Conservation (phyloP, 306 rosid species). For the Glycine tomentella region DNA sequence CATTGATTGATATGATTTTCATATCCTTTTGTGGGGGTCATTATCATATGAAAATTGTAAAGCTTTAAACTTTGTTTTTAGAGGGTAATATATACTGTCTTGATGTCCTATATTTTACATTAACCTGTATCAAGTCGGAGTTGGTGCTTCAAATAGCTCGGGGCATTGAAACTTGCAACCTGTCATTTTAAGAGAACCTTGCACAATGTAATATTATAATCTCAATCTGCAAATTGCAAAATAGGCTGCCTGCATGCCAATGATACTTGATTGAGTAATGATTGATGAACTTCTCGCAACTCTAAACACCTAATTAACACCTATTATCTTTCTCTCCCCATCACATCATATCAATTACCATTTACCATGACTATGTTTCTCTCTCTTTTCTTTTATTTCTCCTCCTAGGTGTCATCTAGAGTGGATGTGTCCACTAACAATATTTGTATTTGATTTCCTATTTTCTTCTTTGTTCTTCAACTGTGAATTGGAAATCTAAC, state of each 20-base stretch:
- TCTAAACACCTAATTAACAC: no score
- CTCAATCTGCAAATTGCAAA: neutral
- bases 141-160: neutral
- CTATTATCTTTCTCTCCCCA: no score
- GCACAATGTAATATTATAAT: neutral
- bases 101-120: neutral
- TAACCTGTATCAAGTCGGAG: neutral
- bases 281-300: no score
- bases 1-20: neutral
- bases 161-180: neutral
- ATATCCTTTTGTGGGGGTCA: neutral
- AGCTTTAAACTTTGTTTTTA: neutral
- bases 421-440: no score
- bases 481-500: neutral
- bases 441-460: neutral
- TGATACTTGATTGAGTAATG: neutral
- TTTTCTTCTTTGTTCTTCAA: neutral
- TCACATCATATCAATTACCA: no score
- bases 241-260: neutral
- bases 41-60: neutral
- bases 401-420: no score
- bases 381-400: no score
- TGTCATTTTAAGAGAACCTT: conserved; percentile 4
- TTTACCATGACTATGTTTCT: no score
- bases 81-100: neutral